A percentile compares a stretch with the other conserved stretches of the same genome.
These are phyloP conservation scores for Colletotrichum costaricense DNA, from an alignment of 2,329 filamentous ascomycete species.

Conservation along the genomic window DNA sequence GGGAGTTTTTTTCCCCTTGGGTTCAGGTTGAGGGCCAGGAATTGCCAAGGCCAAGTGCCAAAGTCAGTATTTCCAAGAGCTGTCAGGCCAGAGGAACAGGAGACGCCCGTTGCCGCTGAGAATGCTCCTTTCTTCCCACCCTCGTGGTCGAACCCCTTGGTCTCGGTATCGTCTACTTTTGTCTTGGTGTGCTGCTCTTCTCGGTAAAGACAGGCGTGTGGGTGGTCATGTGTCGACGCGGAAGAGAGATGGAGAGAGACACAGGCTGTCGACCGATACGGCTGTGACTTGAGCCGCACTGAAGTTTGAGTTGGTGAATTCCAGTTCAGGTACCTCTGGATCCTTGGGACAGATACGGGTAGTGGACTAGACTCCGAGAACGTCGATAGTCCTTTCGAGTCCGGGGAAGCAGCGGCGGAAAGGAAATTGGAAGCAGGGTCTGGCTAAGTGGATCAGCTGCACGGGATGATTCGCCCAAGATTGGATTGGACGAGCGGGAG, in stretches of 20 bases:
- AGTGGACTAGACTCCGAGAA: neutral
- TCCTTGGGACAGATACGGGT: neutral
- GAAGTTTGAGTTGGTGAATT: neutral
- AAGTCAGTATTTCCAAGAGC: conserved; percentile 11
- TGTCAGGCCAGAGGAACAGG: neutral
- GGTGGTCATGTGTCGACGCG: neutral
- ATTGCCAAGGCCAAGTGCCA: conserved; percentile 11
- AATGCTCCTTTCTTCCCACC: neutral
- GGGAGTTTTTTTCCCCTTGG: neutral
- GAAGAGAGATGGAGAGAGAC: conserved; percentile 3
- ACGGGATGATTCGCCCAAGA: conserved; percentile 6
- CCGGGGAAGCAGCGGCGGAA: conserved; percentile 22
- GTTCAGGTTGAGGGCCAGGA: neutral
- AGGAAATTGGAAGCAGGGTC: conserved; percentile 16
- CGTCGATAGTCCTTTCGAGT: conserved; percentile 23
- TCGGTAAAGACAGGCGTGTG: neutral
- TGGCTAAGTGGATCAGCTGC: conserved; percentile 6
- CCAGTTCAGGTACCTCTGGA: neutral
- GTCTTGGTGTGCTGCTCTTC: conserved; percentile 14
- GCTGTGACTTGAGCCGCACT: conserved; percentile 27
- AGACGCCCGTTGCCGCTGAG: neutral
- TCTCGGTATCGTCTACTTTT: conserved; percentile 23
- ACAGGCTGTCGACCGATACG: neutral
- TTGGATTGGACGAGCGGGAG: conserved; percentile 11
- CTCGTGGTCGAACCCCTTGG: neutral